Conservation (phyloP, 2,329 filamentous ascomycete species). For the Arthrobotrys conoides region DNA sequence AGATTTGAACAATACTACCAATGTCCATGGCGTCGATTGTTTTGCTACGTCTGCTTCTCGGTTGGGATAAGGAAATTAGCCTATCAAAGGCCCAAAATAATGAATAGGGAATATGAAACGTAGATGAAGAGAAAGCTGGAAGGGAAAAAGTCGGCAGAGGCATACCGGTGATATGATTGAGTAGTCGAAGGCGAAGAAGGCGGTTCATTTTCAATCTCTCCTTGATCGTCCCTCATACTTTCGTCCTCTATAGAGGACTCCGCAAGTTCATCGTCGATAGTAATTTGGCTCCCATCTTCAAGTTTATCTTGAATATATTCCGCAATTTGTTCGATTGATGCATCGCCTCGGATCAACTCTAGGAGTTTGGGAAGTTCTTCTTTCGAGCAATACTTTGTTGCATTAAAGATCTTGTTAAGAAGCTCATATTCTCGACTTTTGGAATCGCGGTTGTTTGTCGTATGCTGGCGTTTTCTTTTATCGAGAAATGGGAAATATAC, state of each 20-base stretch:
- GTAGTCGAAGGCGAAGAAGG: background rate
- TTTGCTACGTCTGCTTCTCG: slow-evolving; percentile 20
- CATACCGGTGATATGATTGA: slow-evolving; percentile 37
- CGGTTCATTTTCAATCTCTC: background rate
- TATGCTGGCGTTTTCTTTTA: slow-evolving; percentile 56
- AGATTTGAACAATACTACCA: slow-evolving; percentile 50
- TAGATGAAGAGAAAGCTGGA: background rate
- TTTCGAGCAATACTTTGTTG: slow-evolving; percentile 52
- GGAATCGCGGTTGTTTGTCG: slow-evolving; percentile 27
- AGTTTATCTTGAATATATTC: slow-evolving; percentile 51
- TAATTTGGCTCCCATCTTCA: slow-evolving; percentile 14
- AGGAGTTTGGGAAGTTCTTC: slow-evolving; percentile 49
- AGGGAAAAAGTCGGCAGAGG: background rate
- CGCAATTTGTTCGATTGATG: slow-evolving; percentile 47
- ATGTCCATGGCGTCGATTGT: slow-evolving; percentile 47
- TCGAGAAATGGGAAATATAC: slow-evolving; percentile 58
- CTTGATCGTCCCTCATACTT: slow-evolving; percentile 14
- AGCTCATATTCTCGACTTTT: slow-evolving; percentile 42
- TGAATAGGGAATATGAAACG: background rate
- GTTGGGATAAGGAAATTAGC: background rate
- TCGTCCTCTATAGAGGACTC: slow-evolving; percentile 7
- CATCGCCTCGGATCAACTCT: slow-evolving; percentile 45
- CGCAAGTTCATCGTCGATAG: background rate
- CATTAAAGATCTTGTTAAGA: slow-evolving; percentile 50
- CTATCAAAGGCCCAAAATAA: background rate